Conservation (phyloP, 2,329 filamentous ascomycete genomes). For the Penicillium thymicola region DNA sequence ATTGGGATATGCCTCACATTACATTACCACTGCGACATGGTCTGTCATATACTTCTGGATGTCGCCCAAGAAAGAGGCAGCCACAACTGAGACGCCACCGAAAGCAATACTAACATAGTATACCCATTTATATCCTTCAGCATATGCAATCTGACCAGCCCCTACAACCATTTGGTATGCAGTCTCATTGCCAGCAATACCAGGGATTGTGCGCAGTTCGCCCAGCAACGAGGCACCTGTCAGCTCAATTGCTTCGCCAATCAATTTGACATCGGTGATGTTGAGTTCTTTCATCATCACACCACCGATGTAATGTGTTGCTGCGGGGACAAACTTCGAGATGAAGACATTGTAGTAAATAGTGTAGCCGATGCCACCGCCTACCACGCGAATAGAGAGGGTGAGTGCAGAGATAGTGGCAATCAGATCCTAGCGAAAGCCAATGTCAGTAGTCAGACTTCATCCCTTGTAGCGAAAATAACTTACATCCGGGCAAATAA, state of each 20-base stretch:
- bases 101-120: constrained; percentile 64
- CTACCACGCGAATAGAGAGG: constrained; percentile 66
- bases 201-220: constrained; percentile 49
- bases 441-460: not conserved
- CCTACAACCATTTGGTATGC: constrained; percentile 53
- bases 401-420: constrained; percentile 67
- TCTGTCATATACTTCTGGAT: constrained; percentile 59
- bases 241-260: constrained; percentile 52
- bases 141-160: constrained; percentile 56
- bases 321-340: constrained; percentile 46
- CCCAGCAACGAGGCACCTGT: constrained; percentile 53
- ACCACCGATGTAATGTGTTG: constrained; percentile 50
- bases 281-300: constrained; percentile 49
- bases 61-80: constrained; percentile 58
- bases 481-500: constrained; percentile 62
- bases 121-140: constrained; percentile 58
- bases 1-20: constrained; percentile 26
- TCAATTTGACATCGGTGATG: constrained; percentile 48
- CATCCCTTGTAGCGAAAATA: not conserved
- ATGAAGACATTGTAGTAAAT: constrained; percentile 54
- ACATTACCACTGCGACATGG: constrained; percentile 54
- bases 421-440: constrained; percentile 53
- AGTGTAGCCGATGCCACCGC: constrained; percentile 63
- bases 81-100: constrained; percentile 55
- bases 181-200: constrained; percentile 51